Evolutionary conservation across 148 eudicot genomes (phyloP), one percentile per base, ranked within the genome.

Genomic region (Cornus suecica): DNA sequence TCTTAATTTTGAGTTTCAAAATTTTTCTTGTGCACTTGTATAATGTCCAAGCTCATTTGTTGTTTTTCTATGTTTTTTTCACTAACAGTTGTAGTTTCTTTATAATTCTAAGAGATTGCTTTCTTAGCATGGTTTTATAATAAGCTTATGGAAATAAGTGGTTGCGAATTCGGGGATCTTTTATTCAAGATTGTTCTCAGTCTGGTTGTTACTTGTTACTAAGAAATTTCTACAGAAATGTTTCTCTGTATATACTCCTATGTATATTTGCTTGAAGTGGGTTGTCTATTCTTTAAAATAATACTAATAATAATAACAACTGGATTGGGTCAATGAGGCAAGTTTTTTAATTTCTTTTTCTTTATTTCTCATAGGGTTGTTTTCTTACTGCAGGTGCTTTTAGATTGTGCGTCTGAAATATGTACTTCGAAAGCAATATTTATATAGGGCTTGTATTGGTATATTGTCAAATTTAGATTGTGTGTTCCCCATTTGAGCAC

Each of bases 261-360:
- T 25, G 27, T 1, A 15, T 3, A 31, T 30, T 58, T 23, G 48
- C 54, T 14, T 20, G 58, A 72, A 31, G 66, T 14, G 67, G 54
- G n/a, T 62, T 73, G n/a, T n/a, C n/a, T n/a, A 31, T 34, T 25
- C 52, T 61, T 24, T 24, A 61, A 63, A 28, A 32, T 61, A n/a
- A n/a, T n/a, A n/a, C n/a, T n/a, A n/a, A n/a, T n/a, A n/a, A n/a
- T 25, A 34, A 29, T 8, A 62, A 16, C 20, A 61, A 24, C 29
- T 72, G 74, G 74, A 31, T 72, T 61, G 56, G 22, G 27, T 32
- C 31, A 58, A 13, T n/a, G 34, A 18, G 13, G 41, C 45, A 71
- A 29, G 54, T 23, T n/a, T 32, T 32, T 32, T 32, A 32, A n/a
- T n/a, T n/a, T n/a, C n/a, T 32, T 32, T 32, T 32, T 15, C 28